Evolutionary conservation across 2,329 filamentous ascomycete species (phyloP).

Genomic region (Sporothrix brunneoviolacea): DNA sequence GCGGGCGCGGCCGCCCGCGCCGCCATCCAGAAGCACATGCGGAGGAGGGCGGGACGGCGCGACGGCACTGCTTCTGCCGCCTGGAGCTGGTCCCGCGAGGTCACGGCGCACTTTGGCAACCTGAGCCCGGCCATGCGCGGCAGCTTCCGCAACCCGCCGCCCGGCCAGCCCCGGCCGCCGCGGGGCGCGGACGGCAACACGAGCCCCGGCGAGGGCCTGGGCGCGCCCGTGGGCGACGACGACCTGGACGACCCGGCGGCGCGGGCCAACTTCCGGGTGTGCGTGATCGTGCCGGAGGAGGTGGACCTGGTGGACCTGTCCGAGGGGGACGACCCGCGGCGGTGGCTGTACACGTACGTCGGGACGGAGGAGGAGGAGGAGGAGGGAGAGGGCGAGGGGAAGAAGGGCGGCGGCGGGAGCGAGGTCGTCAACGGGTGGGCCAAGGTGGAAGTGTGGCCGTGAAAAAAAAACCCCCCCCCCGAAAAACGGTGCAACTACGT

Average conservation of each 20-base stretch:
- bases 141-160: slow-evolving; percentile 64
- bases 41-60: slow-evolving; percentile 23
- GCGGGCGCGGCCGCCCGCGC: slow-evolving; percentile 64
- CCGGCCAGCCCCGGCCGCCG: slow-evolving; percentile 54
- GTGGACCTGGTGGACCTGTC: slow-evolving; percentile 70
- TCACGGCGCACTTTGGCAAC: slow-evolving; percentile 88
- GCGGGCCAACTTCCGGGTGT: slow-evolving; percentile 70
- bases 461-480: slow-evolving; percentile 19
- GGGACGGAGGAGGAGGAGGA: slow-evolving; percentile 29
- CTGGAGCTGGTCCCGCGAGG: slow-evolving; percentile 75
- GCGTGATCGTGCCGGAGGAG: slow-evolving; percentile 72
- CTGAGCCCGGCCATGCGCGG: slow-evolving; percentile 73
- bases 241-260: slow-evolving; percentile 65
- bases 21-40: slow-evolving; percentile 51
- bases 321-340: slow-evolving; percentile 53
- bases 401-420: slow-evolving; percentile 20
- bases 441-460: slow-evolving; percentile 64
- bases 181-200: slow-evolving; percentile 32
- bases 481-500: too few species aligned
- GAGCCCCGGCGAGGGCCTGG: slow-evolving; percentile 30
- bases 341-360: slow-evolving; percentile 62
- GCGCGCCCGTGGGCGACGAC: slow-evolving; percentile 60
- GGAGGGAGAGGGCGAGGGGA: not conserved
- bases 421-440: slow-evolving; percentile 53
- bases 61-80: not conserved